A percentile compares a stretch with the other conserved stretches of the same genome.
Evolutionary conservation across 176 grass and related monocot species (phyloP).

Genomic region (Eleusine indica): DNA sequence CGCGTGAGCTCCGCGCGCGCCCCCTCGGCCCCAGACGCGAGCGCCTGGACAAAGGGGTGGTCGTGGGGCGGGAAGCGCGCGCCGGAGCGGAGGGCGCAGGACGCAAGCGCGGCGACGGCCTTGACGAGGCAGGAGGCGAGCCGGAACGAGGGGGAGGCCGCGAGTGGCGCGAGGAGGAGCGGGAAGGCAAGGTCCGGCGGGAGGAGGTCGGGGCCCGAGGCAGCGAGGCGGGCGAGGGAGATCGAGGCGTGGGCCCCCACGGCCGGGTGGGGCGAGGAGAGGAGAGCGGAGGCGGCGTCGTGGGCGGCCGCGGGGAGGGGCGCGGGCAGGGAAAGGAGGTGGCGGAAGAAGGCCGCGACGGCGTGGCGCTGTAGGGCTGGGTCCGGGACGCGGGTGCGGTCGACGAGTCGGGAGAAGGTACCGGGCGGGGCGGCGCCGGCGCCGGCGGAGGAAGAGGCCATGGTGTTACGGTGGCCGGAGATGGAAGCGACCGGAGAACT

Average conservation of each 20-base stretch:
- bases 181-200: conserved; percentile 27
- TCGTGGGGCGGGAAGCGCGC: conserved; percentile 46
- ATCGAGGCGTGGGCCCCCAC: conserved; percentile 22
- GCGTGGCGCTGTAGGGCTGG: conserved; percentile 39
- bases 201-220: conserved; percentile 43
- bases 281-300: conserved; percentile 50
- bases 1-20: conserved; percentile 47
- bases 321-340: conserved; percentile 45
- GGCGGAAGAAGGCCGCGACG: conserved; percentile 47
- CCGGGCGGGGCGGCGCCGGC: neutral
- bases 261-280: conserved; percentile 38
- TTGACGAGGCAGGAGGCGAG: conserved; percentile 50
- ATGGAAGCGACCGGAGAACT: neutral
- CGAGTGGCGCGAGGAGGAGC: conserved; percentile 49
- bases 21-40: conserved; percentile 45
- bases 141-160: conserved; percentile 31
- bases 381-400: conserved; percentile 44
- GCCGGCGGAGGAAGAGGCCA: conserved; percentile 39
- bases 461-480: conserved; percentile 53
- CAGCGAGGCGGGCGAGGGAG: conserved; percentile 47
- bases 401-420: conserved; percentile 41
- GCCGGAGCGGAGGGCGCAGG: conserved; percentile 45
- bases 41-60: conserved; percentile 69
- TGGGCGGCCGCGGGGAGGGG: conserved; percentile 46
- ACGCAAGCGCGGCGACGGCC: conserved; percentile 46